phyloP scores from a whole-genome alignment of 1,139 yeast genomes.

The Geotrichum histeridarum region DNA sequence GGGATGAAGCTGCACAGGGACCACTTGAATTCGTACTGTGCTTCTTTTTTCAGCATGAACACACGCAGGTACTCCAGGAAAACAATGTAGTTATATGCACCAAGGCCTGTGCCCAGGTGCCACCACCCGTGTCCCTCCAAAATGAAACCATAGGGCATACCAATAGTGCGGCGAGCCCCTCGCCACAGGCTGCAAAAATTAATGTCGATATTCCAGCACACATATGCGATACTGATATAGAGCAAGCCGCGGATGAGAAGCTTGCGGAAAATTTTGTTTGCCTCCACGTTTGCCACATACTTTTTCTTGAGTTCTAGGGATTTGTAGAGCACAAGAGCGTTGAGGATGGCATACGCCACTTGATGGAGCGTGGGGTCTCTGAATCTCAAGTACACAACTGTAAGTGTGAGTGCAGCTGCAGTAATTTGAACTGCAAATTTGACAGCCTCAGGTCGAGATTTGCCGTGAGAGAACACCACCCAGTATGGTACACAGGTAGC shows the following conservation, averaged over 20 bases:
- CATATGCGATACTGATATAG: constrained; percentile 67
- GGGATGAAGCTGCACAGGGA: constrained; percentile 48
- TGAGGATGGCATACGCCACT: constrained; percentile 63
- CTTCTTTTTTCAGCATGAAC: constrained; percentile 49
- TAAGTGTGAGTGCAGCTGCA: constrained; percentile 49
- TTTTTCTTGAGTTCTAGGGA: constrained; percentile 48
- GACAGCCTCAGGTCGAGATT: constrained; percentile 39
- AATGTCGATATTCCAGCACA: constrained; percentile 81
- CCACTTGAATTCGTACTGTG: constrained; percentile 52
- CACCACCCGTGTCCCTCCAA: constrained; percentile 98
- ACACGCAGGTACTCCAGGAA: constrained; percentile 63
- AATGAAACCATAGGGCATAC: constrained; percentile 82
- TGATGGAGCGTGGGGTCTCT: constrained; percentile 88
- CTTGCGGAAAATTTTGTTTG: constrained; percentile 49
- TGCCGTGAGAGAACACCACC: constrained; percentile 71
- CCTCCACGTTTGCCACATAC: constrained; percentile 48
- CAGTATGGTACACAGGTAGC: constrained; percentile 95
- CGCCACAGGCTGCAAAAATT: constrained; percentile 69
- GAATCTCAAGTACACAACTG: constrained; percentile 59
- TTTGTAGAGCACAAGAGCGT: constrained; percentile 54
- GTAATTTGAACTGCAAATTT: constrained; percentile 34
- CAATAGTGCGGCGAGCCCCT: constrained; percentile 55
- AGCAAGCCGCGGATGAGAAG: constrained; percentile 54
- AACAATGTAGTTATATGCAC: constrained; percentile 63
- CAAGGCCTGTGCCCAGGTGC: constrained; percentile 83